Base-by-base conservation (phyloP, 2,329 filamentous ascomycete genomes). In the Dactylellina sp. region DNA sequence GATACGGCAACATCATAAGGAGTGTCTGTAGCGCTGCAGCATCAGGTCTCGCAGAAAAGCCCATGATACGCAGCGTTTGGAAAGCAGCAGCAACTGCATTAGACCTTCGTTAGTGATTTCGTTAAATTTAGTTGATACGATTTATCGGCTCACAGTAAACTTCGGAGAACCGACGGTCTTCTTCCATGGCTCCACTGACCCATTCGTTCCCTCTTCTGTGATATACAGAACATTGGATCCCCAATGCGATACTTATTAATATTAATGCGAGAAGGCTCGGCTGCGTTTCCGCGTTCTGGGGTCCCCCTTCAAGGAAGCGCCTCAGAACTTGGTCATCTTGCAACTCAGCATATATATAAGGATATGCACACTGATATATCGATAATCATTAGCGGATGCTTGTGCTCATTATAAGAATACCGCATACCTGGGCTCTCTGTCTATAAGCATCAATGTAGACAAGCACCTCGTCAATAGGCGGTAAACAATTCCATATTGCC, bases 361-460 rank as follows among this genome's bases (percentile, higher is more conserved):
- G 68, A 61, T 72, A 72, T 32, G 68, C 68, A 28, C 68, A 72
- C 68, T 72, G 50, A 25, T 60, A 28, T 60, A 72, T 60, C 65
- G 50, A 25, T 18, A 12, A 7, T 3, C 12, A 32, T 52, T 39
- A 50, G 28, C 1, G 39, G 11, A 53, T 16, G 11, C 5, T 16
- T 3, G 6, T 40, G n/a, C 2, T 0, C 9, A 37, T 28, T 20
- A 22, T n/a, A 11, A 42, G 24, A 11, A 16, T 22, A 16, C 11
- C 25, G 4, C 44, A 16, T 60, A 72, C 68, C 60, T 72, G 68
- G 14, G 68, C 68, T 39, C 68, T 60, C 20, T 60, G 35, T 49
- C 60, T 28, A 28, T 37, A 72, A 11, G 52, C 16, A 9, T 72
- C 68, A 7, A 72, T 50, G 35, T 65, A 64, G 1, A 20, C 1